phyloP scores from a whole-genome alignment of 331 rosid genomes.

The Erythrophleum ivorense region DNA sequence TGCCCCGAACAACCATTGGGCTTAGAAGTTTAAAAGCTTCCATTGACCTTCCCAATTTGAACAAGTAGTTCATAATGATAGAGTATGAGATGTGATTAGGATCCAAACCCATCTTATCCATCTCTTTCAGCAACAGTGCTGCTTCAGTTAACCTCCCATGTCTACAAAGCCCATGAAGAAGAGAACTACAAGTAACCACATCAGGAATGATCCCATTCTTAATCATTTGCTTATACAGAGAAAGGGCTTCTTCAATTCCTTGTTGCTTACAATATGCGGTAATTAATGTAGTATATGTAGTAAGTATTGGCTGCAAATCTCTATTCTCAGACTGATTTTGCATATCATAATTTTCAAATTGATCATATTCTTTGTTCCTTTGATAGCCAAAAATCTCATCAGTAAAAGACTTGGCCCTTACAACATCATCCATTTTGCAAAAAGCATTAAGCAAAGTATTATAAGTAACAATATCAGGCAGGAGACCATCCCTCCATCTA shows the following conservation, averaged over 20 bases:
- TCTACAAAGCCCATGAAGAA: slow-evolving; percentile 78
- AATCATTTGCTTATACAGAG: slow-evolving; percentile 78
- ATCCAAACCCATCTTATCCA: slow-evolving; percentile 71
- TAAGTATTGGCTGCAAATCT: slow-evolving; percentile 59
- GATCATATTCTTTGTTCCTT: slow-evolving; percentile 37
- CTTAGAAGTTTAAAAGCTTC: slow-evolving; percentile 73
- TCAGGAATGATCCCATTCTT: slow-evolving; percentile 71
- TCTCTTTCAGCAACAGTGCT: slow-evolving; percentile 66
- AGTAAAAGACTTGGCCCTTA: slow-evolving; percentile 55
- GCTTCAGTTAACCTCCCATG: slow-evolving; percentile 77
- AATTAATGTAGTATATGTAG: slow-evolving; percentile 67
- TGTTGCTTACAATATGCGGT: slow-evolving; percentile 57
- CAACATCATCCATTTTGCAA: slow-evolving; percentile 61
- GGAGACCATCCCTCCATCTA: slow-evolving; percentile 43
- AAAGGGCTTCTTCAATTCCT: slow-evolving; percentile 67
- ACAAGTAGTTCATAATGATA: slow-evolving; percentile 60
- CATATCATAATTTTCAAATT: slow-evolving; percentile 32
- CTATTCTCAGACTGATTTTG: slow-evolving; percentile 25
- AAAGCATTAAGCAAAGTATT: slow-evolving; percentile 71
- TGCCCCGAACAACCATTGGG: slow-evolving; percentile 80
- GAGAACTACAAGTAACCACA: slow-evolving; percentile 68
- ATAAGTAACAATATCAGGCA: slow-evolving; percentile 66
- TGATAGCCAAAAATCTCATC: slow-evolving; percentile 50
- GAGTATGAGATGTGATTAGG: slow-evolving; percentile 81
- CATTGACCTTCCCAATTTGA: slow-evolving; percentile 62